Base-by-base conservation (phyloP, 2,329 filamentous ascomycete species). In the Balansia obtecta region DNA sequence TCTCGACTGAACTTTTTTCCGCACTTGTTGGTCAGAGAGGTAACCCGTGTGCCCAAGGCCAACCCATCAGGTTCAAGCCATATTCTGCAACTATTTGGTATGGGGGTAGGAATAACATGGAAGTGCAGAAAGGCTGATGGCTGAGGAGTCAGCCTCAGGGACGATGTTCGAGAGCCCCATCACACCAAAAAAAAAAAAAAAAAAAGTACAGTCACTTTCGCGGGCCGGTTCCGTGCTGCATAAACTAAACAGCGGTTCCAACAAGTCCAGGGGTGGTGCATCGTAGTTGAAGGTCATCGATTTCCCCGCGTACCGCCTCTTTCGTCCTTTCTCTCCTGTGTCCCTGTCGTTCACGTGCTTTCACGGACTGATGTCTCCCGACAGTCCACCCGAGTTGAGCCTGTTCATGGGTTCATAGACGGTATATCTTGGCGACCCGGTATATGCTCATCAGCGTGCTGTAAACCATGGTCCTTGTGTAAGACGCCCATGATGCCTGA, bases 71-170 rank as follows among this genome's bases (percentile, higher is more conserved):
- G 33, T 34, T 34, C 33, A 34, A 34, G 33, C 13, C 33, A 2
- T 7, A 13, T 34, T 34, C 13, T 34, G 33, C 13, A 7, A 34
- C 33, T 11, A 34, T 7, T 34, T 13, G 33, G 10, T 13, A 34
- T 6, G 9, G 13, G 9, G 5, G 33, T 34, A 34, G 33, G 33
- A 60, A 52, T 71, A 54, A 52, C 72, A 75, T 32, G 77, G 53
- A 2, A 73, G 63, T 2, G 67, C 61, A 0, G 65, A 66, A 0
- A 78, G 63, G 15, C 66, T 71, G 50, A 76, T 71, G 3, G 71
- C 67, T 0, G 74, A 77, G 0, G 75, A 77, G 48, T 71, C 68
- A 10, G 61, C 63, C 68, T n/a, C 68, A 7, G 68, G 68, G 4
- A 57, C 57, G 43, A 72, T 63, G 46, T 71, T 73, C 40, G 56